phyloP scores from a whole-genome alignment of 139 green algal genomes.

The Chlamydomonas sp. region DNA sequence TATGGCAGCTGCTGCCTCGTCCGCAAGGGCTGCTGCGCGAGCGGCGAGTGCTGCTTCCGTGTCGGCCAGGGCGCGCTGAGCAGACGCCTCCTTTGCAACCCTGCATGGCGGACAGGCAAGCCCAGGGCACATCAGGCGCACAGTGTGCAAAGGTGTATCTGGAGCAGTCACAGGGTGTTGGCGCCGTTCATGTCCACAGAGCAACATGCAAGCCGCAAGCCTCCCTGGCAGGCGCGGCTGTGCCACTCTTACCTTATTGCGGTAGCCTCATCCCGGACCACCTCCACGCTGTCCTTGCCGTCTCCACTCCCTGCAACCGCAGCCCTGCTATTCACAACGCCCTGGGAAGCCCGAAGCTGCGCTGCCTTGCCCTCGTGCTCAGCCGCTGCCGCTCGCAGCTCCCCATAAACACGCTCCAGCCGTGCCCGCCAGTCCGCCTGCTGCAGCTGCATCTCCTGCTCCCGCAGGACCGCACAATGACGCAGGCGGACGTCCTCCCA shows the following conservation, averaged over 20 bases:
- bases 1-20: neutral
- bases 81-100: neutral
- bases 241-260: too few species aligned
- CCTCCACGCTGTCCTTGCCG: too few species aligned
- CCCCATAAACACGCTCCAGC: neutral
- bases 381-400: conserved; percentile 2
- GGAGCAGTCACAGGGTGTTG: too few species aligned
- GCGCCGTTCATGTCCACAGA: too few species aligned
- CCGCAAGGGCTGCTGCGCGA: neutral
- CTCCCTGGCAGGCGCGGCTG: too few species aligned
- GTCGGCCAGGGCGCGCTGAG: neutral
- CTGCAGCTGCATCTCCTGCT: conserved; percentile 27
- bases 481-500: conserved; percentile 9
- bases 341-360: neutral
- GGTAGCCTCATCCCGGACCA: too few species aligned
- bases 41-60: neutral
- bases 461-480: neutral
- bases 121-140: too few species aligned
- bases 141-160: too few species aligned
- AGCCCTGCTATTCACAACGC: neutral
- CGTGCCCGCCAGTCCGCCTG: conserved; percentile 6
- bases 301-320: too few species aligned
- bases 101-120: neutral
- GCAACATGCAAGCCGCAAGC: too few species aligned
- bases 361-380: neutral